Base-by-base conservation (phyloP, 257 asterid genomes). In the Capsicum baccatum region DNA sequence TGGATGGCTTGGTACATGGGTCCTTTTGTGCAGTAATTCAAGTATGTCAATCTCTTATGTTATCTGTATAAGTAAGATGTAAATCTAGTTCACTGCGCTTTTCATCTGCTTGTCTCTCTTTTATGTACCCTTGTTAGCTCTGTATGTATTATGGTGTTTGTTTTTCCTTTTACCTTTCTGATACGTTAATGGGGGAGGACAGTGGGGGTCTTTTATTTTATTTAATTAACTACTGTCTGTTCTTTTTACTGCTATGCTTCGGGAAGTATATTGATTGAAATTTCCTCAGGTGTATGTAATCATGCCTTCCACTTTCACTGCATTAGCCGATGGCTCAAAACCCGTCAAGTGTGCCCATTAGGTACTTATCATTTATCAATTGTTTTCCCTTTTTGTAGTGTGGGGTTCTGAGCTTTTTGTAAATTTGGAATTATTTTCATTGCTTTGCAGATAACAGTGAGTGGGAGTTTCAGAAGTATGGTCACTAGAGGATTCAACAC, bases 261-360 rank as follows among this genome's bases (percentile, higher is more conserved):
- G 17, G 52, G 52, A 42, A 56, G 71, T 79, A 1, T 60, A 42
- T 8, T 81, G 59, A 81, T 68, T 63, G 84, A 63, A 35, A 63
- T 68, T 83, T 52, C 42, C 44, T 50, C 80, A 74, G 80, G 80
- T 74, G 80, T 74, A 12, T 83, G 85, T 37, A 83, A 83, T 15
- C 86, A 84, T 62, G 86, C 86, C 83, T 84, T 84, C 52, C 86
- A 84, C 59, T 84, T 84, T 21, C 86, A 79, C 69, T 84, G 86
- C 80, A 79, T 78, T 11, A 79, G 86, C 39, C 58, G 84, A 56
- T 79, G 86, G 84, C 86, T 84, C 80, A 84, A 84, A 57, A 84
- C 86, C 19, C 84, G 84, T 55, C 83, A 79, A 79, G 83, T 84
- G 39, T 64, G 86, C 63, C 69, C 83, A 10, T 39, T 83, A 83